Base-by-base conservation (phyloP, 305 asterid genomes). In the Andrographis paniculata region DNA sequence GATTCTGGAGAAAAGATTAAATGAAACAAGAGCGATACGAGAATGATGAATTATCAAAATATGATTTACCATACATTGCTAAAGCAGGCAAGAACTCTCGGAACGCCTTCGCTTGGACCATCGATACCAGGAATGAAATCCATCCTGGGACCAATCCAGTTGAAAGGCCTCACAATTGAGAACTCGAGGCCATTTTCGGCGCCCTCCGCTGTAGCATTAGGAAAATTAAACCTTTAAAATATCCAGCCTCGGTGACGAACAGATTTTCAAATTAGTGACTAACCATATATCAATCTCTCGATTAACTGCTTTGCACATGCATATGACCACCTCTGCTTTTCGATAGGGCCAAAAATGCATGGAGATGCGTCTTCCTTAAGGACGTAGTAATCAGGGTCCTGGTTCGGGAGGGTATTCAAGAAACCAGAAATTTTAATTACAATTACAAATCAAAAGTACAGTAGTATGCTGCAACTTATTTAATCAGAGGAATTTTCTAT, bases 71-170 rank as follows among this genome's bases (percentile, higher is more conserved):
- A 60, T 45, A 81, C 95, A 61, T 84, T 84, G 69, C 95, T 84
- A 57, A 84, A 81, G 75, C 95, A 84, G 44, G 95, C 95, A 27
- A 84, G 69, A 61, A 84, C 95, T 66, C 95, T 74, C 8, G 95
- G 95, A 63, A 84, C 93, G 42, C 95, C 93, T 65, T 80, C 95
- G 23, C 93, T 84, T n/a, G 95, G 95, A 48, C 95, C 95, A 66
- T 84, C 95, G 63, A 84, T 73, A 31, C 95, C 95, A 39, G 93
- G 95, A 1, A 84, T 84, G 70, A 84, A 84, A 70, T 84, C 95
- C 95, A 84, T 84, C 68, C 93, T 74, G 31, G 95, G 93, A 53
- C 95, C 95, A 70, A 85, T 85, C 93, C 93, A 85, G 58, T 85
- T 85, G 68, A 81, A 85, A 41, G 95, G 95, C 65, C 95, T 77